A percentile compares a stretch with the other conserved stretches of the same genome.
phyloP scores from a whole-genome alignment of 2,329 filamentous ascomycete species.

The Alternaria consortialis region DNA sequence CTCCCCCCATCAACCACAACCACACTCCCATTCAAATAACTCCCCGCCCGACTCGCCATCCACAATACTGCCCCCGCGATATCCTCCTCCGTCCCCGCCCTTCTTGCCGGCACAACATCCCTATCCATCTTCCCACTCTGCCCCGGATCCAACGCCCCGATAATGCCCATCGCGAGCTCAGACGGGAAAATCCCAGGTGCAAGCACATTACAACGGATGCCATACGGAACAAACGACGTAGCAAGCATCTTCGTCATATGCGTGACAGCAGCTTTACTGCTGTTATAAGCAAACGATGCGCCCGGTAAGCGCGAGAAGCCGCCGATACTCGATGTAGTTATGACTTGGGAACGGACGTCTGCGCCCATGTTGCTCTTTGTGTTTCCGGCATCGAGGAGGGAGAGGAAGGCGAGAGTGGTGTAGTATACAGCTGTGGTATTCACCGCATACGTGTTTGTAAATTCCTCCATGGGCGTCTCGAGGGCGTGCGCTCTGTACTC shows the following conservation, averaged over 20 bases:
- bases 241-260: slow-evolving; percentile 61
- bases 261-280: slow-evolving; percentile 57
- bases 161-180: slow-evolving; percentile 26
- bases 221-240: slow-evolving; percentile 52
- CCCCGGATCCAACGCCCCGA: slow-evolving; percentile 8
- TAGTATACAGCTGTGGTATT: slow-evolving; percentile 55
- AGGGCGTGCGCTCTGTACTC: slow-evolving; percentile 32
- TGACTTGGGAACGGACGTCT: slow-evolving; percentile 29
- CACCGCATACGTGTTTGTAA: slow-evolving; percentile 51
- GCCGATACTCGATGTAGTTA: slow-evolving; percentile 27
- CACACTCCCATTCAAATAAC: slow-evolving; percentile 71
- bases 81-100: slow-evolving; percentile 69
- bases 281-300: slow-evolving; percentile 31
- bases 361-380: slow-evolving; percentile 18
- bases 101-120: slow-evolving; percentile 60
- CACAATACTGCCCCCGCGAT: slow-evolving; percentile 73
- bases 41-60: slow-evolving; percentile 70
- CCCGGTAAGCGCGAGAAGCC: slow-evolving; percentile 13
- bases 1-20: slow-evolving; percentile 71
- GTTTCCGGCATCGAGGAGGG: slow-evolving; percentile 55
- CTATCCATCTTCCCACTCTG: slow-evolving; percentile 12
- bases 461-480: slow-evolving; percentile 30
- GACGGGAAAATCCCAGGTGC: slow-evolving; percentile 54
- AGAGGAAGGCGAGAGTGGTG: slow-evolving; percentile 53
- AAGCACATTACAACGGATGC: slow-evolving; percentile 61